These are phyloP conservation scores for Breviolum minutum DNA, from an alignment of 73 alveolate genomes.

Conservation along the genomic window DNA sequence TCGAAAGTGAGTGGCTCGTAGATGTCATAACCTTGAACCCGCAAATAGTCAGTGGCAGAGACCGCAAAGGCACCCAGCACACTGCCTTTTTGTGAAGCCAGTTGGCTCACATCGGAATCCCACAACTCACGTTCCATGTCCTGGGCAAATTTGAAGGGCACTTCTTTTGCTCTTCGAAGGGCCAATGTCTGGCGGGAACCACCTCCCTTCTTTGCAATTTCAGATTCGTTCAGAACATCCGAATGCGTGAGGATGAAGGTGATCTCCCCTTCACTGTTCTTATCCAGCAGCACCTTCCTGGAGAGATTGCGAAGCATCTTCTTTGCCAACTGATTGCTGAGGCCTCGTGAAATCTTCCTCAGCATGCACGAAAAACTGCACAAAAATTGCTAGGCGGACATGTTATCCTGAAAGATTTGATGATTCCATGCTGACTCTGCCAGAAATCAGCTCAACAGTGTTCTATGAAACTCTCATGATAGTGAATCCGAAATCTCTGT, in stretches of 20 bases:
- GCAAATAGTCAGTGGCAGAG: slow-evolving; percentile 46
- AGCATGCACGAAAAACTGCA: not conserved
- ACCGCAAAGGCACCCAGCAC: slow-evolving; percentile 27
- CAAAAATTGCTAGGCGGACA: no score
- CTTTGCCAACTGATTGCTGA: slow-evolving; percentile 55
- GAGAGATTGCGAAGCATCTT: slow-evolving; percentile 43
- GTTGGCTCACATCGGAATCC: slow-evolving; percentile 20
- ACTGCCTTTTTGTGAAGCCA: not conserved
- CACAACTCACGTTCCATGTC: slow-evolving; percentile 39
- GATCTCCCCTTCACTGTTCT: slow-evolving; percentile 53
- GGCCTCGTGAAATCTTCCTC: slow-evolving; percentile 66
- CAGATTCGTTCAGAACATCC: slow-evolving; percentile 50
- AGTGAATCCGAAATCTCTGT: no score
- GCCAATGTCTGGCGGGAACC: slow-evolving; percentile 32
- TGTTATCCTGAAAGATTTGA: no score
- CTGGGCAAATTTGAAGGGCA: slow-evolving; percentile 47
- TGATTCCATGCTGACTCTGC: no score
- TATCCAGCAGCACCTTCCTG: slow-evolving; percentile 45
- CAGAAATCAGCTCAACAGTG: no score
- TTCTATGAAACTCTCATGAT: no score
- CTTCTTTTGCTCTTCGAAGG: slow-evolving; percentile 9
- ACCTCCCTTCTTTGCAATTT: slow-evolving; percentile 13
- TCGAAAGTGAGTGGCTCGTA: slow-evolving; percentile 48
- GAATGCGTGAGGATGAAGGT: slow-evolving; percentile 63
- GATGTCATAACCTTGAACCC: slow-evolving; percentile 31